Conservation (phyloP, 2,329 filamentous ascomycete genomes). For the Dichotomopilus funicola region DNA sequence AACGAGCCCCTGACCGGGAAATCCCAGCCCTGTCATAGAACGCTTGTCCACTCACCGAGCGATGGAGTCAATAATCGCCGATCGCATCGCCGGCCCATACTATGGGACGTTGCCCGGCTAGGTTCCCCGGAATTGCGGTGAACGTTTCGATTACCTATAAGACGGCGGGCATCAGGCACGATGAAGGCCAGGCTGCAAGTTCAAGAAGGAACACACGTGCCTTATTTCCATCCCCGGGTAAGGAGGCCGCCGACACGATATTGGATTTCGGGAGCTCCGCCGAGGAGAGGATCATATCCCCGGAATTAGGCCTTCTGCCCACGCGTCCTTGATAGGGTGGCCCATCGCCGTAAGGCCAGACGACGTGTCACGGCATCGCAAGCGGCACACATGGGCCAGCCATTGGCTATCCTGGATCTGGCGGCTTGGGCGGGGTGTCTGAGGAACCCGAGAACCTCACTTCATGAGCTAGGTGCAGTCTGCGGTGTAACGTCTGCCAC, state of each 20-base stretch:
- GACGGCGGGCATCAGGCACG: not conserved
- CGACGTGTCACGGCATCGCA: not conserved
- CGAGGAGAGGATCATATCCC: not conserved
- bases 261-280: not conserved
- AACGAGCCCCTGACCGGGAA: too few relatives aligned
- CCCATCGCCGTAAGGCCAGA: not conserved
- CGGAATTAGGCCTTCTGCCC: not conserved
- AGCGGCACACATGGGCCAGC: conserved; percentile 3
- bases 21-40: too few relatives aligned
- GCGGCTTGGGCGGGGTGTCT: not conserved
- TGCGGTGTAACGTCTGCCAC: conserved; percentile 7
- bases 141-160: not conserved
- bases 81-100: not conserved
- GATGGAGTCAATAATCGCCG: too few relatives aligned
- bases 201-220: conserved; percentile 5
- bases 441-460: not conserved
- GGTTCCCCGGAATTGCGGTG: too few relatives aligned
- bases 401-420: conserved; percentile 8
- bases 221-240: not conserved
- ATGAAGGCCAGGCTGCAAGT: not conserved
- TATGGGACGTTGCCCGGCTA: too few relatives aligned
- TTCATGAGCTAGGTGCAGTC: not conserved
- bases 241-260: not conserved
- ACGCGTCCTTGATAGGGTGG: not conserved
- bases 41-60: too few relatives aligned